Evolutionary conservation across 2,329 filamentous ascomycete species (phyloP), one percentile per base, ranked within the genome.

Genomic region (Talaromyces amestolkiae): DNA sequence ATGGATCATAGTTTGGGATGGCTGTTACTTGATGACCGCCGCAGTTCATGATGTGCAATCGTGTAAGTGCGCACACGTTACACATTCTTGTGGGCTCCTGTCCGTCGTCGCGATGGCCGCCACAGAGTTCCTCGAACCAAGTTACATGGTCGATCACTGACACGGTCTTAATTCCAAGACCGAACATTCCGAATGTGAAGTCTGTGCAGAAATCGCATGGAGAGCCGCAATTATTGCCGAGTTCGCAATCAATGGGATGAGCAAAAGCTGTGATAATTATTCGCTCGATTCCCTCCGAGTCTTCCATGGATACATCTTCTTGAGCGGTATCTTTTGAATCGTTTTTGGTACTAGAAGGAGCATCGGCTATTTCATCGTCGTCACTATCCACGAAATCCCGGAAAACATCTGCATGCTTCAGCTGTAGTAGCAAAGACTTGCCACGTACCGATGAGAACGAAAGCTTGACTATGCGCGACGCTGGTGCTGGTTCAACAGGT

Each of bases 161-260:
- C 0, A 79, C 73, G 37, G 73, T 68, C 19, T 69, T 68, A 60
- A 74, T 70, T 1, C 75, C 77, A 3, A 78, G 70, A 1, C 81
- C 81, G 0, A 78, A 63, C 9, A 83, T 72, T 1, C 78, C 76
- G 54, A 81, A 82, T 0, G 70, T 61, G 13, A 77, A 74, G 15
- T 79, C 70, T 2, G 68, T 62, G 67, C 80, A 83, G 74, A 79
- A 82, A 66, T 79, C 69, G 67, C 81, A 83, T 0, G 73, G 69
- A 1, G 67, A 54, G 11, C 60, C 37, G 27, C 45, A 54, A 31
- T 60, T 56, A 17, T 43, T 66, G 37, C 41, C 61, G 2, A 66
- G 53, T 41, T 63, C 65, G 45, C 60, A 60, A 27, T 66, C 56
- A 39, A 66, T 61, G 3, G 65, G 65, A 39, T 63, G 61, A 3